phyloP scores from a whole-genome alignment of 2,329 filamentous ascomycete species.

The Microcyclospora tardicrescens region DNA sequence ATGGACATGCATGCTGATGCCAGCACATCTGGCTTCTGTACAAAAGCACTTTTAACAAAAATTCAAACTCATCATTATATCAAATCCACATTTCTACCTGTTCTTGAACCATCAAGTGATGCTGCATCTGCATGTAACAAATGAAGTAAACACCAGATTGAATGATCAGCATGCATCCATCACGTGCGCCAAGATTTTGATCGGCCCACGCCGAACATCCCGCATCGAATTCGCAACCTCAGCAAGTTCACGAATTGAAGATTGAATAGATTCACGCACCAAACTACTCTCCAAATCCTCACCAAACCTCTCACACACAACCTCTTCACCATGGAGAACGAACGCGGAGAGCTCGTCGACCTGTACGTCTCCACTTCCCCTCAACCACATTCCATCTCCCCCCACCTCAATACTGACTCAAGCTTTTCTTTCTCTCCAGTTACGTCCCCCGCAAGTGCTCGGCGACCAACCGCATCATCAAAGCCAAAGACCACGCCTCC shows the following conservation, averaged over 20 bases:
- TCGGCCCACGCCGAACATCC: neutral
- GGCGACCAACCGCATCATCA: slow-evolving; percentile 99
- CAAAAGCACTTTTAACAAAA: too few relatives aligned
- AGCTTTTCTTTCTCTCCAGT: slow-evolving; percentile 35
- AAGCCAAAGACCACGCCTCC: slow-evolving; percentile 98
- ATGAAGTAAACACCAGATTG: too few relatives aligned
- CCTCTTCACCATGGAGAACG: slow-evolving; percentile 85
- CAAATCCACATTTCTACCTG: too few relatives aligned
- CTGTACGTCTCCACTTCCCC: slow-evolving; percentile 51
- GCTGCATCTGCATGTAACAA: neutral
- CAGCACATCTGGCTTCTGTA: too few relatives aligned
- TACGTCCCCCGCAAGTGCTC: slow-evolving; percentile 99
- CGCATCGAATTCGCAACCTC: too few relatives aligned
- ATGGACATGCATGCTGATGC: neutral
- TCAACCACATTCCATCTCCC: neutral
- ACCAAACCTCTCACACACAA: slow-evolving; percentile 13
- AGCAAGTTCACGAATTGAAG: neutral
- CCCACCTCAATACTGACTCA: slow-evolving; percentile 16
- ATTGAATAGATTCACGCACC: neutral
- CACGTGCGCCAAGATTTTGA: neutral
- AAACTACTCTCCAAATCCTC: neutral
- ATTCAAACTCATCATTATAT: too few relatives aligned
- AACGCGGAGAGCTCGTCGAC: slow-evolving; percentile 98
- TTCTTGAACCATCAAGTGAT: too few relatives aligned
- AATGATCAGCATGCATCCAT: neutral